A percentile compares a stretch with the other conserved stretches of the same genome.
Conservation (phyloP, 805 yeast genomes). For the Metschnikowia koreensis region DNA sequence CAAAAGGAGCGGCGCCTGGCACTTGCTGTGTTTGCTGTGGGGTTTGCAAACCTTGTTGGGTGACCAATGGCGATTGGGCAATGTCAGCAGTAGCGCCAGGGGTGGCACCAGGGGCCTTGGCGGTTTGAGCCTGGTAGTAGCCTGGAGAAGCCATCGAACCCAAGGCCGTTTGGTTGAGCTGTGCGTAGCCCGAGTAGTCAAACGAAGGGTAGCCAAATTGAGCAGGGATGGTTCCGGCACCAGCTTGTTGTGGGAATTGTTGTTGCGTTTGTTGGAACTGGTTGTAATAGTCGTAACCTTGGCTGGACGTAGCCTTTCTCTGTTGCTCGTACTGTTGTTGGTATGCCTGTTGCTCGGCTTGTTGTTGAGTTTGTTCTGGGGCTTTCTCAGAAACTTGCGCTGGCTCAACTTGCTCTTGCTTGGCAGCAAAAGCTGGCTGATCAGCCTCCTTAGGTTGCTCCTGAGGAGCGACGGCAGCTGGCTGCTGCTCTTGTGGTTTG, state of each 20-base stretch:
- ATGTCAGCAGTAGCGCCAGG: slow-evolving; percentile 21
- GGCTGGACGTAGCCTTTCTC: slow-evolving; percentile 14
- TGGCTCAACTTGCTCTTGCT: slow-evolving; percentile 5
- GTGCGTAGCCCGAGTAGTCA: slow-evolving; percentile 40
- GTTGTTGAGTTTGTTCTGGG: slow-evolving; percentile 5
- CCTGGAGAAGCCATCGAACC: slow-evolving; percentile 17
- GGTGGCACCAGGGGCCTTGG: slow-evolving; percentile 23
- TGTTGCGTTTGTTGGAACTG: slow-evolving; percentile 25
- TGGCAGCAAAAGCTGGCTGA: slow-evolving; percentile 1
- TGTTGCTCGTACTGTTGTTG: slow-evolving; percentile 17
- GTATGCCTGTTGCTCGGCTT: slow-evolving; percentile 11
- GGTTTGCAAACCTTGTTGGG: slow-evolving; percentile 26
- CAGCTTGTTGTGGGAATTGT: slow-evolving; percentile 42
- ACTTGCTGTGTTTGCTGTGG: slow-evolving; percentile 31
- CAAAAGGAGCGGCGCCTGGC: slow-evolving; percentile 39
- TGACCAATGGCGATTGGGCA: slow-evolving; percentile 33
- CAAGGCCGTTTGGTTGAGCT: slow-evolving; percentile 18
- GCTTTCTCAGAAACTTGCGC: slow-evolving; percentile 22
- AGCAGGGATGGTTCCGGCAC: slow-evolving; percentile 38
- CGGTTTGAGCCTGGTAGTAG: slow-evolving; percentile 28
- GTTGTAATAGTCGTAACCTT: slow-evolving; percentile 21
- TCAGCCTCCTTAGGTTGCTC: slow-evolving; percentile 20
- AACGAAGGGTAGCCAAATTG: slow-evolving; percentile 46
- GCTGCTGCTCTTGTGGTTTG: slow-evolving; percentile 17
- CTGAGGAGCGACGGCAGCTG: neutral